Evolutionary conservation across 495 filamentous ascomycete genomes (phyloP).

Genomic region (Talaromyces liani): DNA sequence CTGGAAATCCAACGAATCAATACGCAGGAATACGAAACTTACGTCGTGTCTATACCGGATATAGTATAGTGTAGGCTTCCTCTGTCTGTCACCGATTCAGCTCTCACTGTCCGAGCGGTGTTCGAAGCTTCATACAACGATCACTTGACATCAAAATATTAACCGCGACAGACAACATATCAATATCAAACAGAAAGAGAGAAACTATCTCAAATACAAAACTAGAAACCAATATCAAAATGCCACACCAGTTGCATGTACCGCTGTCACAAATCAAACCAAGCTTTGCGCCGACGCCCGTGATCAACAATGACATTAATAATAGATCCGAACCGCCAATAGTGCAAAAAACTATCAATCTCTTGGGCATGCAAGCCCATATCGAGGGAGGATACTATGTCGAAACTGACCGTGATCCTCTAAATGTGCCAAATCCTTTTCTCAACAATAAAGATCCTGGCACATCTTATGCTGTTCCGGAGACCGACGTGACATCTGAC

Average conservation of each 20-base stretch:
- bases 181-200: not conserved
- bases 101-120: not conserved
- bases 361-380: constrained; percentile 42
- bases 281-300: constrained; percentile 1
- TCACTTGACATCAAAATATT: not conserved
- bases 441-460: constrained; percentile 11
- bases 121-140: not conserved
- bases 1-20: not conserved
- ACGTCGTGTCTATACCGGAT: not conserved
- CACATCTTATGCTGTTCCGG: constrained; percentile 10
- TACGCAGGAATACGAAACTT: not conserved
- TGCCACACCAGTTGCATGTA: not conserved
- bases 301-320: not conserved
- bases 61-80: not conserved
- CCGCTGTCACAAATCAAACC: constrained; percentile 3
- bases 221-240: not conserved
- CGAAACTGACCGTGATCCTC: constrained; percentile 51
- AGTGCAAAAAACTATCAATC: constrained; percentile 32
- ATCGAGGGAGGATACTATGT: constrained; percentile 59
- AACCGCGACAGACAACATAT: not conserved
- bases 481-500: constrained; percentile 7
- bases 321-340: constrained; percentile 22
- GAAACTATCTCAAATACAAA: not conserved
- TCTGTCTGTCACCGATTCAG: not conserved
- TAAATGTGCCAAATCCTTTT: constrained; percentile 45